phyloP scores from a whole-genome alignment of 2,329 filamentous ascomycete species.

The Talaromyces marneffei region DNA sequence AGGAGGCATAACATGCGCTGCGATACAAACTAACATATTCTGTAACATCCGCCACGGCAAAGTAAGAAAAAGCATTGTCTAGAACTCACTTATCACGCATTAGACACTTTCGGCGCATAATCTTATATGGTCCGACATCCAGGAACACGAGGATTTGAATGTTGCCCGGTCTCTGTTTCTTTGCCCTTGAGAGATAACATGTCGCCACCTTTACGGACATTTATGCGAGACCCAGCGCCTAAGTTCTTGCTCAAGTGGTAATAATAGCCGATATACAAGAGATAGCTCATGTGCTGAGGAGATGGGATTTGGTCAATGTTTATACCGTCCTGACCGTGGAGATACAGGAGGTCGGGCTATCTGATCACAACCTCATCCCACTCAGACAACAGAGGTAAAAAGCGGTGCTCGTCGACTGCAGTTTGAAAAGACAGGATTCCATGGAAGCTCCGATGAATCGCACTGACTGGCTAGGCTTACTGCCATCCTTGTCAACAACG shows the following conservation, averaged over 20 bases:
- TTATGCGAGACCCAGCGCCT: not conserved
- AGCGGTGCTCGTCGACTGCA: not conserved
- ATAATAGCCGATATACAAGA: not conserved
- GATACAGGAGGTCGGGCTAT: not conserved
- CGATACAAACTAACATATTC: not conserved
- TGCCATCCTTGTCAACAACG: not conserved
- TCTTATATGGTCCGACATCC: not conserved
- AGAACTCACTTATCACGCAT: not conserved
- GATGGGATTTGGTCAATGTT: not conserved
- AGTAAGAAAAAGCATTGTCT: not conserved
- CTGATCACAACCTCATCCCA: not conserved
- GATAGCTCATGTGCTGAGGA: not conserved
- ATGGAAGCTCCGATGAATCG: not conserved
- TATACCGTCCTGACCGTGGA: not conserved
- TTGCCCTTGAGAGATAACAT: not conserved
- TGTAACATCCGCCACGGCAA: not conserved
- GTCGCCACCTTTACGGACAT: not conserved
- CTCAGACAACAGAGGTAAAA: not conserved
- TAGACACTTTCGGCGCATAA: not conserved
- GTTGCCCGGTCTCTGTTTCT: not conserved
- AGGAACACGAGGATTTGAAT: not conserved
- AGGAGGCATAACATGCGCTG: not conserved
- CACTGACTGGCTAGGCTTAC: not conserved
- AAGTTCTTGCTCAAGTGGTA: not conserved
- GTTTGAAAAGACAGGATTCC: not conserved